Conservation (phyloP, 768 basidiomycete species). For the Boletellus ananiceps region DNA sequence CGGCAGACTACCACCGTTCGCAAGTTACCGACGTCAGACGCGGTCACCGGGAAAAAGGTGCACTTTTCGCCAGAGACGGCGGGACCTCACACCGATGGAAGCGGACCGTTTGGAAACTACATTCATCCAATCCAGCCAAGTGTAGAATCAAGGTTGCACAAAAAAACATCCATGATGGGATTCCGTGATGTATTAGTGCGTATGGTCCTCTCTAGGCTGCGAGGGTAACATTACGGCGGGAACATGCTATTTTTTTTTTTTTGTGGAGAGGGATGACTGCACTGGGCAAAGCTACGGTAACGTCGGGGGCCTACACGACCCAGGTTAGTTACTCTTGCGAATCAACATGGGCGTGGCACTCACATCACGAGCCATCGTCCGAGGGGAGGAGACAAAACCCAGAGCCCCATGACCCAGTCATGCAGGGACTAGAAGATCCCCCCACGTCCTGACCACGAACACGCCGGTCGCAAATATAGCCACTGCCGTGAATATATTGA, state of each 20-base stretch:
- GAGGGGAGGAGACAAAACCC: background rate
- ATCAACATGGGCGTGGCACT: background rate
- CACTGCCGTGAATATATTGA: conserved; percentile 63
- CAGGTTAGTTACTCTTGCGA: background rate
- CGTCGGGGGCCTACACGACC: conserved; percentile 1
- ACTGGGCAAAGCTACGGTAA: conserved; percentile 3
- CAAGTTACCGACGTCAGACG: conserved; percentile 11
- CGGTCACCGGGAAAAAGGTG: background rate
- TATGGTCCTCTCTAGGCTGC: conserved; percentile 13
- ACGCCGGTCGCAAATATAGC: conserved; percentile 69
- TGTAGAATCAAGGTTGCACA: too few relatives aligned
- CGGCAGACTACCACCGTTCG: conserved; percentile 10
- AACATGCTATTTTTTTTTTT: conserved; percentile 17
- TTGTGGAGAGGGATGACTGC: conserved; percentile 1
- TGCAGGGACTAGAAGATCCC: conserved; percentile 69
- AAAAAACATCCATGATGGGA: conserved; percentile 11
- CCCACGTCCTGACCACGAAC: conserved; percentile 68
- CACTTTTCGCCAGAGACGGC: background rate
- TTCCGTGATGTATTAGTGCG: conserved; percentile 13
- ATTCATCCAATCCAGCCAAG: conserved; percentile 13
- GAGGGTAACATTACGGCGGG: conserved; percentile 17
- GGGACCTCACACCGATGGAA: background rate
- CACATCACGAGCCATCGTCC: conserved; percentile 4
- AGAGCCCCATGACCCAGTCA: conserved; percentile 20
- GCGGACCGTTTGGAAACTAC: conserved; percentile 3